These are phyloP conservation scores for Collybiopsis confluens DNA, from an alignment of 768 basidiomycete genomes.

Conservation along the genomic window DNA sequence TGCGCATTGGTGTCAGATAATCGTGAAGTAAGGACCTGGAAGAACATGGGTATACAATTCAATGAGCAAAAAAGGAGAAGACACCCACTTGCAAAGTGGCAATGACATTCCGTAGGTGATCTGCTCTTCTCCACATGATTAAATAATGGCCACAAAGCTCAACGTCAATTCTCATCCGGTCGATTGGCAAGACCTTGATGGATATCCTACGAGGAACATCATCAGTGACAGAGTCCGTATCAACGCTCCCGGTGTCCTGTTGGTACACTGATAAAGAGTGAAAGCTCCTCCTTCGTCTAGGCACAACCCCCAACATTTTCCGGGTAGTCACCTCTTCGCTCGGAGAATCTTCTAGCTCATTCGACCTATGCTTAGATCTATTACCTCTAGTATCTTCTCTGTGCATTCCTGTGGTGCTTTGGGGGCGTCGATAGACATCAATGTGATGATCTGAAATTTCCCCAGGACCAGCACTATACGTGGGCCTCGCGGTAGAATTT, in stretches of 20 bases:
- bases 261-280: conserved; percentile 1
- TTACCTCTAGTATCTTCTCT: neutral
- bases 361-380: neutral
- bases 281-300: conserved; percentile 25
- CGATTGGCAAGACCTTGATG: conserved; percentile 41
- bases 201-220: neutral
- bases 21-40: conserved; percentile 44
- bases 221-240: neutral
- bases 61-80: conserved; percentile 1
- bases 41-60: conserved; percentile 5
- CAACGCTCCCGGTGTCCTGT: neutral
- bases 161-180: conserved; percentile 75
- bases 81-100: conserved; percentile 49
- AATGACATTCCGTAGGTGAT: conserved; percentile 62
- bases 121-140: conserved; percentile 62
- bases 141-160: conserved; percentile 73
- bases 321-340: conserved; percentile 7
- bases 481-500: neutral
- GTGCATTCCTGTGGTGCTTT: neutral
- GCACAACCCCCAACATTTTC: conserved; percentile 28
- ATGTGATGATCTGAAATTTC: neutral
- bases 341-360: neutral
- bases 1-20: conserved; percentile 51
- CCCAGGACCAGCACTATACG: neutral
- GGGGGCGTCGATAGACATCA: neutral